phyloP scores from a whole-genome alignment of 2,329 filamentous ascomycete genomes.

The Capronia americana region DNA sequence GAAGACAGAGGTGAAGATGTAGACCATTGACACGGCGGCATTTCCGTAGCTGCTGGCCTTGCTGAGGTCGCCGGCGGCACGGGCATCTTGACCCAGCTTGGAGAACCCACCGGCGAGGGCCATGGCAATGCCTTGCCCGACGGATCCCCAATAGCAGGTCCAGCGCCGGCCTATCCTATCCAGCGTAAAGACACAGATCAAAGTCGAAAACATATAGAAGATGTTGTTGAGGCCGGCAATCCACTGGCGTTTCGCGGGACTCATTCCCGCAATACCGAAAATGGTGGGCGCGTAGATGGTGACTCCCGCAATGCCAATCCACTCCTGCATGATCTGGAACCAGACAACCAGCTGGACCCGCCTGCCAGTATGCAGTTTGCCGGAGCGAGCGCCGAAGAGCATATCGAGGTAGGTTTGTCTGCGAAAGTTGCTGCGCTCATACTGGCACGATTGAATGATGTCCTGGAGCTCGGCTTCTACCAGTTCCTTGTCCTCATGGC shows the following conservation, averaged over 20 bases:
- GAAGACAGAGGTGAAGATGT: conserved; percentile 70
- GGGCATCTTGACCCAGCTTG: conserved; percentile 43
- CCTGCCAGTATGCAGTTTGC: conserved; percentile 69
- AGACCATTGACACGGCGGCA: conserved; percentile 67
- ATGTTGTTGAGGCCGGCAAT: conserved; percentile 65
- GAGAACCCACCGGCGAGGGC: conserved; percentile 68
- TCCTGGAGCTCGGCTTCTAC: conserved; percentile 72
- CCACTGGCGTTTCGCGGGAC: conserved; percentile 51
- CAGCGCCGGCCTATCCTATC: conserved; percentile 72
- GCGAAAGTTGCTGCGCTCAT: conserved; percentile 65
- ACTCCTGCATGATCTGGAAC: conserved; percentile 73
- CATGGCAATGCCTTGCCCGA: conserved; percentile 70
- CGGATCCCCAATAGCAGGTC: conserved; percentile 72
- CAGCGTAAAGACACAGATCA: conserved; percentile 73
- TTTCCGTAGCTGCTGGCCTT: conserved; percentile 66
- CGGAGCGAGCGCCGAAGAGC: conserved; percentile 70
- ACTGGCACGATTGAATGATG: conserved; percentile 67
- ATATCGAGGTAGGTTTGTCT: conserved; percentile 64
- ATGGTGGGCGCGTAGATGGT: conserved; percentile 66
- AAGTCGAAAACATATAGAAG: conserved; percentile 64
- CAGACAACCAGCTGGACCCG: conserved; percentile 74
- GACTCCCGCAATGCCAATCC: conserved; percentile 70
- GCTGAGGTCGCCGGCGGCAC: conserved; percentile 56
- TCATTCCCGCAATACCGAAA: conserved; percentile 69
- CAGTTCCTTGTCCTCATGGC: conserved; percentile 57